A percentile compares a stretch with the other conserved stretches of the same genome.
These are phyloP conservation scores for Eutrema heterophyllum DNA, from an alignment of 345 rosid species.

Conservation along the genomic window DNA sequence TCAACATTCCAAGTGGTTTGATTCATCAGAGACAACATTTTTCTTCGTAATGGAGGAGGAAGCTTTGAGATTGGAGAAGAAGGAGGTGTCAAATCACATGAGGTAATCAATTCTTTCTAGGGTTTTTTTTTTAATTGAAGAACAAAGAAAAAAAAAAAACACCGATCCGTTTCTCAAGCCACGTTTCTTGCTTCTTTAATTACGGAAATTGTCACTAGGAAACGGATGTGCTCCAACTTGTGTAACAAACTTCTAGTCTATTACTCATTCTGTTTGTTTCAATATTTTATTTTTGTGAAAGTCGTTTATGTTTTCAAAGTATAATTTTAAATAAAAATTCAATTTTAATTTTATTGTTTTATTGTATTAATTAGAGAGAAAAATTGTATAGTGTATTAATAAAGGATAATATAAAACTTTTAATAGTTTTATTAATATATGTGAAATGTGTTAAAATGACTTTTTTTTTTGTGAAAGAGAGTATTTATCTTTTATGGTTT, in stretches of 20 bases:
- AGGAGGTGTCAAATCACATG: slow-evolving; percentile 39
- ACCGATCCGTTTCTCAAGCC: slow-evolving; percentile 28
- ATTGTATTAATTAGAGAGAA: no score
- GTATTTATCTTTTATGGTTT: no score
- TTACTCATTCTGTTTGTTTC: no score
- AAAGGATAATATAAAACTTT: no score
- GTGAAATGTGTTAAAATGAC: no score
- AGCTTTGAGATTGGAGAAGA: slow-evolving; percentile 16
- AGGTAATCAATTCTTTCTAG: slow-evolving; percentile 33
- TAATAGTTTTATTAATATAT: no score
- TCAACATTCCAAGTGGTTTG: slow-evolving; percentile 6
- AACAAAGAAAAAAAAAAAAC: not conserved
- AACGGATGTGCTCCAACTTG: slow-evolving; percentile 22
- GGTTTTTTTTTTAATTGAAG: not conserved
- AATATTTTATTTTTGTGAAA: no score
- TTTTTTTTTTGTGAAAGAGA: no score
- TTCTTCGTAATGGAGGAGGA: slow-evolving; percentile 36
- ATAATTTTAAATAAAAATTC: no score
- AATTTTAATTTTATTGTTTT: no score
- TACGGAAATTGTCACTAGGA: slow-evolving; percentile 1
- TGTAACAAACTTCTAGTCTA: slow-evolving; percentile 1
- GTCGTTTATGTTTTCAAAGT: no score
- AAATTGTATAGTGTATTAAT: no score
- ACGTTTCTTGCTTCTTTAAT: slow-evolving; percentile 10
- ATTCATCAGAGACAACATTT: slow-evolving; percentile 22